Percentiles rank a stretch among this genome's conserved stretches.
These are phyloP conservation scores for Xylariaceae sp. DNA, from an alignment of 2,329 filamentous ascomycete genomes.

Conservation along the genomic window DNA sequence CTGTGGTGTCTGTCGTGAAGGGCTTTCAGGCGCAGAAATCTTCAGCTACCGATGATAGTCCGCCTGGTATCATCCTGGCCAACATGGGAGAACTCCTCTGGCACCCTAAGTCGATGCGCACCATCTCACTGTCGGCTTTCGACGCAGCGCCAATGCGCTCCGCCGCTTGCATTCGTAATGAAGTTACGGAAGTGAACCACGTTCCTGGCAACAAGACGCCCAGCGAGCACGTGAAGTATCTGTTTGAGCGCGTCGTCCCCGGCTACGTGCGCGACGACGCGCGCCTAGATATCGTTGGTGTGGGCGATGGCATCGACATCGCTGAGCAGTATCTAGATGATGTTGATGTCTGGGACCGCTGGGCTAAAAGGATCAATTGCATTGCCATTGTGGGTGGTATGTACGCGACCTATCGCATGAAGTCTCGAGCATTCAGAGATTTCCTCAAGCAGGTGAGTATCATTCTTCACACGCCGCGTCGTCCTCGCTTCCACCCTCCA, in stretches of 20 bases:
- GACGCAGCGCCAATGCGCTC: constrained; percentile 56
- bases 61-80: constrained; percentile 65
- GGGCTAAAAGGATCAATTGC: constrained; percentile 40
- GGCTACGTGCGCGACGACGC: constrained; percentile 43
- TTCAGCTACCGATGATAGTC: constrained; percentile 20
- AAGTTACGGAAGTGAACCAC: constrained; percentile 54
- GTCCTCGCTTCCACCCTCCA: too few relatives aligned
- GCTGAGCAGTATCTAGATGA: constrained; percentile 55
- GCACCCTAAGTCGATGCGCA: constrained; percentile 59
- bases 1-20: constrained; percentile 59
- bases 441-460: constrained; percentile 49
- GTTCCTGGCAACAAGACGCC: constrained; percentile 56
- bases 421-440: constrained; percentile 38
- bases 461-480: too few relatives aligned
- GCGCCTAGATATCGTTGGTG: constrained; percentile 64
- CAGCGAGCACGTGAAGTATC: constrained; percentile 58
- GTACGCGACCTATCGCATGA: constrained; percentile 34
- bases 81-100: constrained; percentile 77
- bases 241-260: constrained; percentile 62
- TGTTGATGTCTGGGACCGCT: constrained; percentile 43
- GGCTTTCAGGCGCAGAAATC: constrained; percentile 29
- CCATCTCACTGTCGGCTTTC: constrained; percentile 57
- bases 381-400: constrained; percentile 48
- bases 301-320: constrained; percentile 62
- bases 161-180: constrained; percentile 53